Base-by-base conservation (phyloP, 768 basidiomycete genomes). In the Termitomyces sp. region DNA sequence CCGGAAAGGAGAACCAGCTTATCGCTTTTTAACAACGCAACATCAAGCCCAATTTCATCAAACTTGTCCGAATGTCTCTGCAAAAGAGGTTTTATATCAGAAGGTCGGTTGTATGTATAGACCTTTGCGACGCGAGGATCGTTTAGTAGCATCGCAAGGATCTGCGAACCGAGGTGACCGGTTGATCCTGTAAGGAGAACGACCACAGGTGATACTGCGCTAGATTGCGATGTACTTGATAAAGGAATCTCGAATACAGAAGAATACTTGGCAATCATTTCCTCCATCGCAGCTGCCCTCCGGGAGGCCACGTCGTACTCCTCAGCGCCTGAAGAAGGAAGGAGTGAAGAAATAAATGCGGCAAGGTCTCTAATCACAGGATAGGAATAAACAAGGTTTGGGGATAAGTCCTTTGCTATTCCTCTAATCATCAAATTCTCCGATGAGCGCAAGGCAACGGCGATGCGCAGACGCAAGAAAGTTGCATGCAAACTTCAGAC, bases 351-450 rank as follows among this genome's bases (percentile, higher is more conserved):
- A 10, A 61, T 26, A 24, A 52, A 54, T 24, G 26, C 28, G 6
- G 57, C 54, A 2, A 58, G 51, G 9, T 61, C 62, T 30, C 64
- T 46, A 47, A 76, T 64, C 0, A 69, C 67, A 2, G 79, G 79
- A 55, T 77, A 69, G 35, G 73, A 65, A 59, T 79, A 84, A 20
- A 83, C 67, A 20, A 78, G 60, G 46, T 78, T 79, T 57, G 70
- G 71, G 5, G 60, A 22, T 6, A 78, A 55, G 0, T 41, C 60
- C 33, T 61, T 52, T 5, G 59, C 64, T 9, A 63, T 65, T 36
- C 52, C 58, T 54, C 20, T 38, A 14, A 6, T 14, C 30, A 28
- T 33, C 1, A 3, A 9, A 26, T 52, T 40, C 14, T 50, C 48
- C 7, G 57, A 61, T 11, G 20, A 5, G 20, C 55, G 55, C 14